These are phyloP conservation scores for Galerina marginata DNA, from an alignment of 768 basidiomycete species.

Conservation along the genomic window DNA sequence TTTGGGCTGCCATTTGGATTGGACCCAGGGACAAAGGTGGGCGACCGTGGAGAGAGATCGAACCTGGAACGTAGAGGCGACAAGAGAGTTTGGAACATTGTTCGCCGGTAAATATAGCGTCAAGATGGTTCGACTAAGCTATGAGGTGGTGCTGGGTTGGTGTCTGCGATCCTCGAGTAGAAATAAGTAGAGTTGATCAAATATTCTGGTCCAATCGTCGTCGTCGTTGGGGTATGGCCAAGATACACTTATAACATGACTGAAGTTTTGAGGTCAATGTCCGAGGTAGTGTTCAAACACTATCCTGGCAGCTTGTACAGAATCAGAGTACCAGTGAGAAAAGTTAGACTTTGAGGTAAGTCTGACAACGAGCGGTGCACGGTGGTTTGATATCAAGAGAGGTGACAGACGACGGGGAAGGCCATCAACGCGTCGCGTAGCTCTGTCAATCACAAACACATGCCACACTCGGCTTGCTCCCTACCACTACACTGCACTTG, in stretches of 20 bases:
- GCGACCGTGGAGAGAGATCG: conserved; percentile 45
- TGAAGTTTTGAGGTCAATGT: neutral
- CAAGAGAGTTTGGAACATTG: conserved; percentile 63
- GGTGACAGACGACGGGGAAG: neutral
- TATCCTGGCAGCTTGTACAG: neutral
- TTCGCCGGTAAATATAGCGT: neutral
- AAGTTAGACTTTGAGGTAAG: neutral
- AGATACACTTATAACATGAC: conserved; percentile 1
- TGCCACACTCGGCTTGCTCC: no score
- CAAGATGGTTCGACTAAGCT: no score
- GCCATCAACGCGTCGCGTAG: no score
- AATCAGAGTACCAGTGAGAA: neutral
- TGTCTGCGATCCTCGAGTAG: neutral
- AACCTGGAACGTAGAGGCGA: conserved; percentile 64
- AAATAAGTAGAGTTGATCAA: neutral
- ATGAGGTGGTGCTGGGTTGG: no score
- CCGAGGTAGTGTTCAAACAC: neutral
- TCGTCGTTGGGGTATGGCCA: neutral
- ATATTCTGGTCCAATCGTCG: neutral
- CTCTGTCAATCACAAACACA: no score
- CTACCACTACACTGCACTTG: no score
- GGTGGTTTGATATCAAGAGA: conserved; percentile 11
- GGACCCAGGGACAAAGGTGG: conserved; percentile 24
- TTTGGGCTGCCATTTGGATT: conserved; percentile 16
- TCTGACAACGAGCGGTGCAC: neutral